phyloP scores from a whole-genome alignment of 352 stramenopile genomes.

The Globisporangium nagaii region DNA sequence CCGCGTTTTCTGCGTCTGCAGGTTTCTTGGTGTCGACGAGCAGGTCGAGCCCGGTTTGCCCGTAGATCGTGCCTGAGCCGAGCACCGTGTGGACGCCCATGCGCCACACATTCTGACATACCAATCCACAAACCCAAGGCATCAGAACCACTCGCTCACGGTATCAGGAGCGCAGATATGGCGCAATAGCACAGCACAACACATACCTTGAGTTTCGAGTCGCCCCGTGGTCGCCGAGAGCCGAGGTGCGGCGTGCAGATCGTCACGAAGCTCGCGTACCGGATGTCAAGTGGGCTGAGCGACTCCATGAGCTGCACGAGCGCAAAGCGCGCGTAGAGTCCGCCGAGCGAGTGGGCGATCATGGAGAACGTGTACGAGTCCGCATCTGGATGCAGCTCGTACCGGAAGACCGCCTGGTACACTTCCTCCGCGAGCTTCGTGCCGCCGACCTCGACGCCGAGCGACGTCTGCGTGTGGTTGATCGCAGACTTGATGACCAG shows the following conservation, averaged over 20 bases:
- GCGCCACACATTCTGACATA: constrained; percentile 72
- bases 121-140: not conserved
- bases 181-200: not conserved
- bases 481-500: constrained; percentile 60
- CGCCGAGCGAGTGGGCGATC: constrained; percentile 68
- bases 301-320: constrained; percentile 48
- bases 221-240: constrained; percentile 52
- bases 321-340: constrained; percentile 69
- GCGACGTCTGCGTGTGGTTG: constrained; percentile 59
- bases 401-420: constrained; percentile 47
- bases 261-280: constrained; percentile 74
- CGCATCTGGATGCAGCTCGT: constrained; percentile 44
- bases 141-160: too few relatives aligned
- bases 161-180: too few relatives aligned
- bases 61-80: constrained; percentile 55
- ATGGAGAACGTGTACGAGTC: constrained; percentile 65
- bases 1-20: constrained; percentile 10
- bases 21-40: constrained; percentile 36
- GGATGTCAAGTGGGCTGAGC: constrained; percentile 51
- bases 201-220: constrained; percentile 58
- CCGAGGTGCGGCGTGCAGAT: constrained; percentile 78
- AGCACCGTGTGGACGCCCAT: constrained; percentile 71
- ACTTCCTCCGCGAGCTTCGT: constrained; percentile 61
- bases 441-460: constrained; percentile 63
- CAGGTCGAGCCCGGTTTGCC: constrained; percentile 69